Evolutionary conservation across 768 basidiomycete genomes (phyloP), one percentile per base, ranked within the genome.

Genomic region (Lentinula aciculospora): DNA sequence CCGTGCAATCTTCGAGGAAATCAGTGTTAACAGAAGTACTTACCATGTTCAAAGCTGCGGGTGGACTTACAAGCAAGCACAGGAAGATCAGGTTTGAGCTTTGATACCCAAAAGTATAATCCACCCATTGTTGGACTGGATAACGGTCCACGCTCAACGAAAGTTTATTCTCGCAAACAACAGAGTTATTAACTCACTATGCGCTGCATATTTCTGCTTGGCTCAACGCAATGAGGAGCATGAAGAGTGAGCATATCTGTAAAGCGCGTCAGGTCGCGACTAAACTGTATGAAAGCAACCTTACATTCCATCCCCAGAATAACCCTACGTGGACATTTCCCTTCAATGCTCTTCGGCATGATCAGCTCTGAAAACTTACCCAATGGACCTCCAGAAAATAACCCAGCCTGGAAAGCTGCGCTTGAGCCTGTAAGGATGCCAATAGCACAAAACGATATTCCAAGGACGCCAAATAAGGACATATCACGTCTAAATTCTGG

Each of bases 241-340:
- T 82, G 67, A 83, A 84, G 27, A 82, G 61, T 49, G 76, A 83
- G 63, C 82, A 82, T 64, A 80, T 78, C 77, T 77, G 51, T 32
- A 12, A 15, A 37, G 31, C 50, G n/a, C 10, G 25, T 13, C 34
- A 17, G 10, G 42, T 37, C 17, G 17, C 19, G 36, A 28, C 27
- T 19, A 21, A 54, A 31, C 17, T 23, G 12, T 39, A 9, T 12
- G 15, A 19, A 27, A 13, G 27, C 17, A 48, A 48, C 66, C 75
- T 61, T 58, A 81, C 82, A 62, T 84, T 83, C 82, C 82, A 83
- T 9, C 81, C 82, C 81, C 82, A 83, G 65, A 84, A 83, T 59
- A 83, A 66, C 1, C 72, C 70, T 70, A 40, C 48, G 8, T 13
- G 4, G 19, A 21, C 32, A 28, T 12, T 55, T 29, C 5, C 21